Evolutionary conservation across 2,329 filamentous ascomycete species (phyloP).

Genomic region (Fusarium goolgardi): DNA sequence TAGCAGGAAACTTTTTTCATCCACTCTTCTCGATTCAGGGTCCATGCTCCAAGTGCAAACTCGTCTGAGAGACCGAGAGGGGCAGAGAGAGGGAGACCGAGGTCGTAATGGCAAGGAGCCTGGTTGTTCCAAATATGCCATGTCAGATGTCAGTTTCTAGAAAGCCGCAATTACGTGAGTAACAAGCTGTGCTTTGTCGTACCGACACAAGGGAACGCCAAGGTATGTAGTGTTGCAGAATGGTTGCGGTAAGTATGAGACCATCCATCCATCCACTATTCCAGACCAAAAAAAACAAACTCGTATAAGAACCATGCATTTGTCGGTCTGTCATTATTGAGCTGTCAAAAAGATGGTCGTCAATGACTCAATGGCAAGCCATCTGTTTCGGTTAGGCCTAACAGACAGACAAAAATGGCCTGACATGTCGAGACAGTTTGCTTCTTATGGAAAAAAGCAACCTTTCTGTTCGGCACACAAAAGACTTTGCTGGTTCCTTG

Average conservation of each 20-base stretch:
- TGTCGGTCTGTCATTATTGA: not conserved
- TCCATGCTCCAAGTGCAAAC: not conserved
- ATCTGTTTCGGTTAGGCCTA: not conserved
- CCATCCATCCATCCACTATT: not conserved
- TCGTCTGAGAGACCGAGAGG: slow-evolving; percentile 1
- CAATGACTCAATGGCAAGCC: not conserved
- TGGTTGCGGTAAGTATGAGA: not conserved
- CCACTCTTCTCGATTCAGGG: not conserved
- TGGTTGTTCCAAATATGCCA: not conserved
- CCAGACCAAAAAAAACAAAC: not conserved
- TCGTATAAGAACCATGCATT: not conserved
- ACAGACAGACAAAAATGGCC: not conserved
- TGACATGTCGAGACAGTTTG: not conserved
- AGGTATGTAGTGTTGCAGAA: not conserved
- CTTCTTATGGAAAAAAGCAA: slow-evolving; percentile 2
- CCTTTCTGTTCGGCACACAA: not conserved
- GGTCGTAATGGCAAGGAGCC: not conserved
- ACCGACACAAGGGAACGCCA: slow-evolving; percentile 4
- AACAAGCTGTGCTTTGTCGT: not conserved
- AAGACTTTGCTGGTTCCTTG: not conserved
- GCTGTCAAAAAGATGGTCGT: not conserved
- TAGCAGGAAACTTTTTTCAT: not conserved
- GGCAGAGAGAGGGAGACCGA: slow-evolving; percentile 1
- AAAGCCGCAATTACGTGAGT: not conserved
- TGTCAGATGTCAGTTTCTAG: slow-evolving; percentile 3